These are phyloP conservation scores for Mollisiaceae sp. DNA, from an alignment of 2,329 filamentous ascomycete genomes.

Conservation along the genomic window DNA sequence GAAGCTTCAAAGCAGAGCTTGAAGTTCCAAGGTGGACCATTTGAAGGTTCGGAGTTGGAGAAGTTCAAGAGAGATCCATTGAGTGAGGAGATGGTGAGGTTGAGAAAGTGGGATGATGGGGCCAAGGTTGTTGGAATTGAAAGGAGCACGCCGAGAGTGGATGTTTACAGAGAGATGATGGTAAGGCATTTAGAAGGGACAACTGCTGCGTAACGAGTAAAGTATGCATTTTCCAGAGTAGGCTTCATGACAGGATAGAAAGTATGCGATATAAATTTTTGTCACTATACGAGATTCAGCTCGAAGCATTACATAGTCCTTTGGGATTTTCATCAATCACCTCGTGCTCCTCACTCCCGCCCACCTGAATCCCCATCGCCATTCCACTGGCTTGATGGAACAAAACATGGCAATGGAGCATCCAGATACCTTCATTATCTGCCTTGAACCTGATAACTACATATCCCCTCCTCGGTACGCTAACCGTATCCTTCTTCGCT, in stretches of 20 bases:
- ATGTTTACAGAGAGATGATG: conserved; percentile 40
- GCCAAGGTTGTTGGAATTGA: conserved; percentile 43
- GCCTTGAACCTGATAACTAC: conserved; percentile 52
- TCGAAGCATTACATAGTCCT: neutral
- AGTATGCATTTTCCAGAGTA: neutral
- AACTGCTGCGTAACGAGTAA: neutral
- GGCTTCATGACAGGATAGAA: too few relatives aligned
- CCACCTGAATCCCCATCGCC: conserved; percentile 44
- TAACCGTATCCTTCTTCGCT: conserved; percentile 55
- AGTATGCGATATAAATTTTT: neutral
- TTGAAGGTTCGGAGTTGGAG: conserved; percentile 40
- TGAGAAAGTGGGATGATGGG: conserved; percentile 47
- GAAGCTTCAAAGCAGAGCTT: conserved; percentile 46
- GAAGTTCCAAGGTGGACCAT: conserved; percentile 46
- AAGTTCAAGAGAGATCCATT: conserved; percentile 43
- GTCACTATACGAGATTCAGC: neutral
- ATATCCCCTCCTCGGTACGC: conserved; percentile 44
- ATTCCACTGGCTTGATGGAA: conserved; percentile 49
- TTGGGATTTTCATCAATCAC: conserved; percentile 9
- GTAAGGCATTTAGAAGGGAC: conserved; percentile 33
- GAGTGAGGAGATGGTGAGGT: conserved; percentile 44
- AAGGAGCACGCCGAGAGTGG: conserved; percentile 37
- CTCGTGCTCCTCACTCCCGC: conserved; percentile 13
- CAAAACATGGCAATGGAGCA: conserved; percentile 53
- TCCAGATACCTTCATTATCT: conserved; percentile 58